A percentile compares a stretch with the other conserved stretches of the same genome.
These are phyloP conservation scores for Hypholoma sublateritium DNA, from an alignment of 768 basidiomycete species.

Conservation along the genomic window DNA sequence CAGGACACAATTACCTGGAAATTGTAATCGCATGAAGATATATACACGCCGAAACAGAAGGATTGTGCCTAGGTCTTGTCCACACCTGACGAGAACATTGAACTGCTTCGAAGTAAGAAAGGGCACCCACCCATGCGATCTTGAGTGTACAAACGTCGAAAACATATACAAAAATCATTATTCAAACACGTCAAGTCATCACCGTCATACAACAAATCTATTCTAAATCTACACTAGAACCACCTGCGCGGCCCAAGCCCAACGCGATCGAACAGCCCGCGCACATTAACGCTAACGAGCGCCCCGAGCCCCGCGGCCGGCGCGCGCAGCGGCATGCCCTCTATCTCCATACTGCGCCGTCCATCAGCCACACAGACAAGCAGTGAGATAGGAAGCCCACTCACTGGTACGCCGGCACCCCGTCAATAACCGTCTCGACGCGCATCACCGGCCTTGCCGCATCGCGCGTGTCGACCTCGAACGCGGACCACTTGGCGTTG, in stretches of 20 bases:
- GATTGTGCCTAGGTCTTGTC: too few species aligned
- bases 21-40: too few species aligned
- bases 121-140: too few species aligned
- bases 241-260: constrained; percentile 55
- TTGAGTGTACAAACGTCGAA: too few species aligned
- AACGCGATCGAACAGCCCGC: constrained; percentile 54
- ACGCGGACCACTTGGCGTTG: constrained; percentile 69
- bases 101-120: too few species aligned
- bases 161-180: too few species aligned
- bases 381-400: background rate
- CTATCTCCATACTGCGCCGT: constrained; percentile 41
- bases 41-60: too few species aligned
- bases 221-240: constrained; percentile 37
- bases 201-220: too few species aligned
- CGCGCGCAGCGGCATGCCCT: constrained; percentile 37
- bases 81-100: too few species aligned
- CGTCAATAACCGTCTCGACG: constrained; percentile 63
- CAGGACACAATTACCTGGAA: too few species aligned
- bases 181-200: too few species aligned
- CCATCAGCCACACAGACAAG: background rate
- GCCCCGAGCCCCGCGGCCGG: constrained; percentile 31
- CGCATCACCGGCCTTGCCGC: constrained; percentile 47
- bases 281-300: constrained; percentile 47
- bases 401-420: constrained; percentile 52
- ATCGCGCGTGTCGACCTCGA: constrained; percentile 70